Evolutionary conservation across 306 rosid genomes (phyloP).

Genomic region (Medicago ruthenica): DNA sequence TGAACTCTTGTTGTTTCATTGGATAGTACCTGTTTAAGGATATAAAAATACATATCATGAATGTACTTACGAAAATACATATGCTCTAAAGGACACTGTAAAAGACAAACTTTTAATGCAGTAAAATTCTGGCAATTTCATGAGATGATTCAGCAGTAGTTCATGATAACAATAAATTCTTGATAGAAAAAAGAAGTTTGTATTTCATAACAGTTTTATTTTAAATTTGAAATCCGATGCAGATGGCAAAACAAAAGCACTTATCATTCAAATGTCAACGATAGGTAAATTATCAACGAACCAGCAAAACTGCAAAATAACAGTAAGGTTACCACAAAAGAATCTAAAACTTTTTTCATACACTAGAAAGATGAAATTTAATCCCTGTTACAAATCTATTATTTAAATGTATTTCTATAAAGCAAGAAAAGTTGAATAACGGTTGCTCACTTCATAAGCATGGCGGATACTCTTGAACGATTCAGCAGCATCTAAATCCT

Average conservation of each 20-base stretch:
- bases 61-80: background rate
- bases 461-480: slow-evolving; percentile 74
- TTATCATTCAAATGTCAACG: slow-evolving; percentile 7
- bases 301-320: slow-evolving; percentile 34
- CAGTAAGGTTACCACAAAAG: background rate
- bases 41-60: slow-evolving; percentile 29
- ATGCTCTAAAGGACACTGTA: background rate
- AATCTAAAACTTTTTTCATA: slow-evolving; percentile 26
- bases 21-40: slow-evolving; percentile 69
- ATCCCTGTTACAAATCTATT: slow-evolving; percentile 23
- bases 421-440: slow-evolving; percentile 34
- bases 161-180: too few relatives aligned
- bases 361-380: slow-evolving; percentile 12
- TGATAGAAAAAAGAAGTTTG: too few relatives aligned
- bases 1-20: slow-evolving; percentile 69
- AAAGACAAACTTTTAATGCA: too few relatives aligned
- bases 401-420: slow-evolving; percentile 10
- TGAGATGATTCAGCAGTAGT: too few relatives aligned
- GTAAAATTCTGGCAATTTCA: too few relatives aligned
- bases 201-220: too few relatives aligned
- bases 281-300: slow-evolving; percentile 15
- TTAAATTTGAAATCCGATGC: too few relatives aligned
- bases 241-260: background rate
- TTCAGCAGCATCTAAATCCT: slow-evolving; percentile 72
- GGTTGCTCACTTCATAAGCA: slow-evolving; percentile 77